Percentiles rank a stretch among this genome's conserved stretches.
Conservation (phyloP, 2,329 filamentous ascomycete species). For the Anisogramma anomala region DNA sequence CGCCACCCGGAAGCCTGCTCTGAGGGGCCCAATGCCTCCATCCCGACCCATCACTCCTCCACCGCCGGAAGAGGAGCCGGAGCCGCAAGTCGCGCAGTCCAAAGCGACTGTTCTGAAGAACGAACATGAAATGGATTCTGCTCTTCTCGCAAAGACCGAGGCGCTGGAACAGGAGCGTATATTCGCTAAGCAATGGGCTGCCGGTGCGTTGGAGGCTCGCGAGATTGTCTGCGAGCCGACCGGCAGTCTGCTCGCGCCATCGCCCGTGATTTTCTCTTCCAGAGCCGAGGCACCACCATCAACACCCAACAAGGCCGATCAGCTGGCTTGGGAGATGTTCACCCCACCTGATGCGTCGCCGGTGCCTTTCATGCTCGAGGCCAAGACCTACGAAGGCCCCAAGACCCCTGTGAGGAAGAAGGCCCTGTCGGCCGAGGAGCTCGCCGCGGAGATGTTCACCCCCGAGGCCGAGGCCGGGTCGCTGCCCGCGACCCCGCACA, state of each 20-base stretch:
- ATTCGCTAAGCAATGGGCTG: slow-evolving; percentile 19
- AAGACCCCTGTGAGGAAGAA: background rate
- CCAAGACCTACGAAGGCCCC: background rate
- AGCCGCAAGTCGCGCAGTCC: background rate
- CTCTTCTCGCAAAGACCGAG: slow-evolving; percentile 22
- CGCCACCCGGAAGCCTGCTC: background rate
- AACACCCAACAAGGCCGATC: background rate
- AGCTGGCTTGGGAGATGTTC: background rate
- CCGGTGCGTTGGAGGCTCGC: background rate
- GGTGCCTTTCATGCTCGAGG: background rate
- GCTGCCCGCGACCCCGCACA: background rate
- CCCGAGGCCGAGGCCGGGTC: slow-evolving; percentile 3
- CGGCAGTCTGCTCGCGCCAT: background rate
- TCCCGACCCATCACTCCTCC: background rate
- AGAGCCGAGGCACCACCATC: background rate
- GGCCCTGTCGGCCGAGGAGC: background rate
- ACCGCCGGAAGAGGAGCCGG: background rate
- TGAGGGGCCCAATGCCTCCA: background rate
- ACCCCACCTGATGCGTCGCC: background rate
- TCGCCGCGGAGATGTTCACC: slow-evolving; percentile 3
- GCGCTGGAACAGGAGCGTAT: slow-evolving; percentile 23
- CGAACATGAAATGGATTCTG: slow-evolving; percentile 1
- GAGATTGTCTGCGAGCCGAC: background rate
- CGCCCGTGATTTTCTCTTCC: background rate
- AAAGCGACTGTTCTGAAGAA: background rate